These are phyloP conservation scores for Knufia fluminis DNA, from an alignment of 2,329 filamentous ascomycete species.

Conservation along the genomic window DNA sequence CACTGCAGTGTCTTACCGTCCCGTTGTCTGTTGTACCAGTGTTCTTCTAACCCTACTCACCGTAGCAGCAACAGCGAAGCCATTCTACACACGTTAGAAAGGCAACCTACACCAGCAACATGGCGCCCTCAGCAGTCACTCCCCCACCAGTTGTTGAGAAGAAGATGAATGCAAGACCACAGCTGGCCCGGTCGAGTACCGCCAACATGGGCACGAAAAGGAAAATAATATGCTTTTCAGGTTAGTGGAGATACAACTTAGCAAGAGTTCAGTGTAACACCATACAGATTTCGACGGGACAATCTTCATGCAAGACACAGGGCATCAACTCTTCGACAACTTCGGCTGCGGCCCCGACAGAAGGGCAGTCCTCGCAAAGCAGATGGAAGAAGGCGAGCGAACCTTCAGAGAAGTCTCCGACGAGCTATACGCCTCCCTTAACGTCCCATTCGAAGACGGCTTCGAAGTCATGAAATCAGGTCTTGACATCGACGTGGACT, in stretches of 20 bases:
- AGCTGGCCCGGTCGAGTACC: slow-evolving; percentile 17
- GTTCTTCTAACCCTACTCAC: background rate
- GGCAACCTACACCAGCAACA: slow-evolving; percentile 7
- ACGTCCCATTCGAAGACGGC: slow-evolving; percentile 58
- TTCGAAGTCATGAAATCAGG: slow-evolving; percentile 55
- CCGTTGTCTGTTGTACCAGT: background rate
- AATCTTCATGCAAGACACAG: slow-evolving; percentile 63
- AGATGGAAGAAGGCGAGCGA: slow-evolving; percentile 56
- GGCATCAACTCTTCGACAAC: slow-evolving; percentile 58
- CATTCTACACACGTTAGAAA: background rate
- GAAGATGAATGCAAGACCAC: slow-evolving; percentile 11
- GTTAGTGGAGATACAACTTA: slow-evolving; percentile 23
- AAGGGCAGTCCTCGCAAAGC: slow-evolving; percentile 49
- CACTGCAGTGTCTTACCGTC: background rate
- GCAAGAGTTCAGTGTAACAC: slow-evolving; percentile 11
- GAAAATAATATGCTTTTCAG: slow-evolving; percentile 40
- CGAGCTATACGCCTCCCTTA: slow-evolving; percentile 61
- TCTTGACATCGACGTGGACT: slow-evolving; percentile 56
- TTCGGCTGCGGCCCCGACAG: slow-evolving; percentile 52
- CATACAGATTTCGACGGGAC: slow-evolving; percentile 58
- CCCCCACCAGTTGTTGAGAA: slow-evolving; percentile 19
- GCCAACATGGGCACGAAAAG: slow-evolving; percentile 27
- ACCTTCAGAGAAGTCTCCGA: slow-evolving; percentile 62
- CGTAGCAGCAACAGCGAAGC: background rate
- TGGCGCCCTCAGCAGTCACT: slow-evolving; percentile 21